phyloP scores from a whole-genome alignment of 768 basidiomycete genomes.

The Serendipita sp. region DNA sequence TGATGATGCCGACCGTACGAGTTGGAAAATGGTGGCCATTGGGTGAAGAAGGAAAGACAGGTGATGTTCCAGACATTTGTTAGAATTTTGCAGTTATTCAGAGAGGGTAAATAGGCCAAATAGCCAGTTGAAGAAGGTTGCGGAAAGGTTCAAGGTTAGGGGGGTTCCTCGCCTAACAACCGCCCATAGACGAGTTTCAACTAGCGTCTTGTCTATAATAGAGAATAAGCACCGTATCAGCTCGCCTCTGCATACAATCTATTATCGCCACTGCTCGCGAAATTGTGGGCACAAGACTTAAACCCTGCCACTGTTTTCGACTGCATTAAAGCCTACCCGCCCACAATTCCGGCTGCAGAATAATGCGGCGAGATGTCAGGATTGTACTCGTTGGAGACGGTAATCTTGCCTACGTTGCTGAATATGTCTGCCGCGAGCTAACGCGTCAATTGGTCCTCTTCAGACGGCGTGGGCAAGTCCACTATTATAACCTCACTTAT shows the following conservation, averaged over 20 bases:
- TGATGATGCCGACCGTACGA: conserved; percentile 76
- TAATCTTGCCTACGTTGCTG: conserved; percentile 23
- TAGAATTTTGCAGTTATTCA: not conserved
- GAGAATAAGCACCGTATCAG: too few species aligned
- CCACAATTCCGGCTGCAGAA: not conserved
- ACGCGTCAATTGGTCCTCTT: conserved; percentile 6
- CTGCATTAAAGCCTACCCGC: not conserved
- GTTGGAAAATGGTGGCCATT: conserved; percentile 15
- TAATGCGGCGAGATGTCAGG: conserved; percentile 82
- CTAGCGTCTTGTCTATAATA: too few species aligned
- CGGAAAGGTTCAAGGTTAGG: too few species aligned
- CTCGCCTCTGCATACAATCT: too few species aligned
- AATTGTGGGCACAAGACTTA: too few species aligned
- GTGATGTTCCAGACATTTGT: conserved; percentile 5
- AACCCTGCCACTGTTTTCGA: too few species aligned
- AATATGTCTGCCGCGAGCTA: conserved; percentile 7
- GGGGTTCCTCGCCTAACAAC: too few species aligned
- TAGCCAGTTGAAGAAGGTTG: too few species aligned
- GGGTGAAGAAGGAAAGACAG: not conserved
- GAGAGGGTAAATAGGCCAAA: not conserved
- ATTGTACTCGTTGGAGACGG: conserved; percentile 91
- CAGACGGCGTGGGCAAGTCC: conserved; percentile 96
- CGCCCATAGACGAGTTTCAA: too few species aligned
- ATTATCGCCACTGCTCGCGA: too few species aligned
- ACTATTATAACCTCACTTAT: conserved; percentile 94